Evolutionary conservation across 2,329 filamentous ascomycete genomes (phyloP), one percentile per base, ranked within the genome.

Genomic region (Exophiala sideris): DNA sequence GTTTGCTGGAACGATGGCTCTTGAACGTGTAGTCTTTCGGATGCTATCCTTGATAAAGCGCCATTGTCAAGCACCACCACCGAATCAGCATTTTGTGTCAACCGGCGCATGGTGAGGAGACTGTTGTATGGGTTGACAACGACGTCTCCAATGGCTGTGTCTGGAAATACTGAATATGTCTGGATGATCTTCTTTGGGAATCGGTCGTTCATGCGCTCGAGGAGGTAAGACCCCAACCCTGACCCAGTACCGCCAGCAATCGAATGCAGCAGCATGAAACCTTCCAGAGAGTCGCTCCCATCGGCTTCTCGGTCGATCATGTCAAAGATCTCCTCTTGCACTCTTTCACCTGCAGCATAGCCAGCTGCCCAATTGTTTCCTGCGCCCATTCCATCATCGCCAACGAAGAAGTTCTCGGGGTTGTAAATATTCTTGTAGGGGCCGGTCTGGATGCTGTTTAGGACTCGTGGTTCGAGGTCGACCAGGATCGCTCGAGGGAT

Each of bases 171-270:
- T 0, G 92, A 97, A 73, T 99, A 99, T 39, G 94, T 97, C 75
- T 99, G 94, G 54, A 99, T 96, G 61, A 99, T 85, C 79, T 99
- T 99, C 76, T 99, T 99, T 34, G 95, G 94, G 65, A 97, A 99
- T 46, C 91, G 83, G 71, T 99, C 94, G 71, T 99, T 99, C 71
- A 99, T 85, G 60, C 91, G 82, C 73, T 99, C 95, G 14, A 99
- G 83, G 57, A 99, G 81, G 68, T 95, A 99, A 24, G 91, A 96
- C 20, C 94, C 94, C 42, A 99, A 75, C n/a, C 94, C 94, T 18
- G 91, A 96, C 7, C 94, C 94, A 14, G 94, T 99, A 53, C 94
- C 94, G 58, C 94, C 94, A 40, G 94, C 95, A 67, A 99, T 99
- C 2, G 94, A 97, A 71, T 99, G 94, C 60, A 99, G 80, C 72